A percentile compares a stretch with the other conserved stretches of the same genome.
Conservation (phyloP, 1,284 basidiomycete genomes). For the Baeospora myosura region DNA sequence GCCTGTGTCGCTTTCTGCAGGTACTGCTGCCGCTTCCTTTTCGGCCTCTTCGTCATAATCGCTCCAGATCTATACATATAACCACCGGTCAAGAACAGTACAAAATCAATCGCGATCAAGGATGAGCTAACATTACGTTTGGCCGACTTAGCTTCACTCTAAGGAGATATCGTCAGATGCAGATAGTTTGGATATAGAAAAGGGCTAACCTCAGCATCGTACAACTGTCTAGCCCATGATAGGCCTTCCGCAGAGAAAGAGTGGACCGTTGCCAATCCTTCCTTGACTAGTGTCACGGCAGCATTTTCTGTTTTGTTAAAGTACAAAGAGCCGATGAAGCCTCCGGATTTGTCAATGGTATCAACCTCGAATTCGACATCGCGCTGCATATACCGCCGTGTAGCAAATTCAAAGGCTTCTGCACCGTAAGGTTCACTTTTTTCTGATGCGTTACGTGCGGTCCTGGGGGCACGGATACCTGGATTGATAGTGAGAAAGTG, state of each 20-base stretch:
- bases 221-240: conserved; percentile 72
- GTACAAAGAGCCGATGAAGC: conserved; percentile 90
- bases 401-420: conserved; percentile 80
- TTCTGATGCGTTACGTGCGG: conserved; percentile 75
- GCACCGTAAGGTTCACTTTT: conserved; percentile 85
- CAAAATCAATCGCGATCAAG: not conserved
- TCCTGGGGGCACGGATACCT: conserved; percentile 82
- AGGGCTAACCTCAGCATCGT: conserved; percentile 72
- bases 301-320: conserved; percentile 82
- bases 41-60: conserved; percentile 69
- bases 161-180: conserved; percentile 6
- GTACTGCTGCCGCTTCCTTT: conserved; percentile 38
- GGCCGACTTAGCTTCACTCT: conserved; percentile 74
- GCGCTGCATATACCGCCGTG: conserved; percentile 81
- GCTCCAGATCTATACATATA: conserved; percentile 64
- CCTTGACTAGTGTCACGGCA: conserved; percentile 76
- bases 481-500: conserved; percentile 11
- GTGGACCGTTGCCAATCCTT: conserved; percentile 85
- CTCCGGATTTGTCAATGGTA: conserved; percentile 87
- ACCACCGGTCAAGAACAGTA: conserved; percentile 9
- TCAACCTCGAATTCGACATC: conserved; percentile 93
- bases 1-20: conserved; percentile 35
- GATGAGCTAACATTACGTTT: conserved; percentile 63
- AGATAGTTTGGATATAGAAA: conserved; percentile 8
- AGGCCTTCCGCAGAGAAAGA: conserved; percentile 80